A percentile compares a stretch with the other conserved stretches of the same genome.
These are phyloP conservation scores for Trypanosomatidae sp. DNA, from an alignment of 208 protist genomes.

Conservation along the genomic window DNA sequence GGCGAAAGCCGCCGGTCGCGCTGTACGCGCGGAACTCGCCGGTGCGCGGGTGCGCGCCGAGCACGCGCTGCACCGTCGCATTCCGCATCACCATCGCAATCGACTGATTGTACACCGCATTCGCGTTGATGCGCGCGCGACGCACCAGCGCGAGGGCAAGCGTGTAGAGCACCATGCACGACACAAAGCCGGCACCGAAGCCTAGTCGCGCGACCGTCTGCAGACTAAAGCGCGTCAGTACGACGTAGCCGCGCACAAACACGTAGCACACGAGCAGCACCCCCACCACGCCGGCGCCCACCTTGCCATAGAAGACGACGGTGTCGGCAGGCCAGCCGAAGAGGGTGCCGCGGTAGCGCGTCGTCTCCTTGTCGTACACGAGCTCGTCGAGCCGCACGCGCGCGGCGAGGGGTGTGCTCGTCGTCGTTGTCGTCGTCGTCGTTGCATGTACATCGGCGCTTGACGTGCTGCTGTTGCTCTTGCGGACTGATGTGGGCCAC, in stretches of 20 bases:
- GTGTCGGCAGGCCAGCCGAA: conserved; percentile 70
- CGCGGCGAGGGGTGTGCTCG: too few relatives aligned
- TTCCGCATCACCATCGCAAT: conserved; percentile 80
- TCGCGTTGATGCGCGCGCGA: conserved; percentile 61
- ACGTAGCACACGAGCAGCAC: conserved; percentile 30
- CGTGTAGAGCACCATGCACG: conserved; percentile 49
- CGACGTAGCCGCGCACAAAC: conserved; percentile 69
- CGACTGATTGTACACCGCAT: conserved; percentile 84
- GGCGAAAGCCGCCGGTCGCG: conserved; percentile 57
- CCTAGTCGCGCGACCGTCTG: conserved; percentile 71
- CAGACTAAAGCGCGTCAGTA: conserved; percentile 58
- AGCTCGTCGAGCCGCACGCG: conserved; percentile 57
- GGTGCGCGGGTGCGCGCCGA: conserved; percentile 68
- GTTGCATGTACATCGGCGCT: too few relatives aligned
- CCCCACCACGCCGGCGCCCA: conserved; percentile 12
- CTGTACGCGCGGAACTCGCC: conserved; percentile 77
- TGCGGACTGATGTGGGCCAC: too few relatives aligned
- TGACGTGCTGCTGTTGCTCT: too few relatives aligned
- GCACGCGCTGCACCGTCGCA: conserved; percentile 57
- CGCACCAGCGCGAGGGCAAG: conserved; percentile 26
- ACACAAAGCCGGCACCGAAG: conserved; percentile 67
- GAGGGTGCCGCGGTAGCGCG: conserved; percentile 58
- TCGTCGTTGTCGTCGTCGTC: too few relatives aligned
- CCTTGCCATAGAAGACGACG: conserved; percentile 75
- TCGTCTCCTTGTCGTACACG: conserved; percentile 55